These are phyloP conservation scores for Pyrenochaeta sp. DNA, from an alignment of 2,329 filamentous ascomycete species.

Conservation along the genomic window DNA sequence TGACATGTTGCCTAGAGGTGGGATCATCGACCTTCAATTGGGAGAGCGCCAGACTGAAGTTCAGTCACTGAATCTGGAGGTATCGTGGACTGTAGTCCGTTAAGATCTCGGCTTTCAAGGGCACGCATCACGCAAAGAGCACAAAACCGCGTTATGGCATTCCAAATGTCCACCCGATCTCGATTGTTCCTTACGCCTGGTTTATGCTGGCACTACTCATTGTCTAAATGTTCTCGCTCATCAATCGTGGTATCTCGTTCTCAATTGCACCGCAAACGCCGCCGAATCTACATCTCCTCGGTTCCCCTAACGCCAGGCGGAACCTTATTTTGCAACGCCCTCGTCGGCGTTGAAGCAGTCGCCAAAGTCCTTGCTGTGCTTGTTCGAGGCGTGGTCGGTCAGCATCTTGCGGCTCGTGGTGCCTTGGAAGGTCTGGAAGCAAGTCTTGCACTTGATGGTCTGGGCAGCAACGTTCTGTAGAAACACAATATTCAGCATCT, in stretches of 20 bases:
- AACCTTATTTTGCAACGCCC: constrained; percentile 39
- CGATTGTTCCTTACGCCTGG: too few species aligned
- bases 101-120: too few species aligned
- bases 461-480: constrained; percentile 75
- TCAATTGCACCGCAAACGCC: constrained; percentile 18
- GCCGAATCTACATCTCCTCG: constrained; percentile 8
- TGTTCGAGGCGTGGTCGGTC: constrained; percentile 75
- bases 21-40: too few species aligned
- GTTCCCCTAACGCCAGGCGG: constrained; percentile 1
- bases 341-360: constrained; percentile 70
- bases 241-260: constrained; percentile 32
- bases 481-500: neutral
- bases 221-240: constrained; percentile 19
- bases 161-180: too few species aligned
- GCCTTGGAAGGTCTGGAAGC: constrained; percentile 81
- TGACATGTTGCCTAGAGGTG: too few species aligned
- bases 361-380: constrained; percentile 79
- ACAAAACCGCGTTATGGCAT: too few species aligned
- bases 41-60: too few species aligned
- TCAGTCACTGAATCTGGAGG: too few species aligned
- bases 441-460: constrained; percentile 78
- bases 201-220: too few species aligned
- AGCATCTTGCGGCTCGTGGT: constrained; percentile 77
- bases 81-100: too few species aligned
- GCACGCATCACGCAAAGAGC: too few species aligned